These are phyloP conservation scores for Dendrobium chrysotoxum DNA, from an alignment of 106 monocot species.

Conservation along the genomic window DNA sequence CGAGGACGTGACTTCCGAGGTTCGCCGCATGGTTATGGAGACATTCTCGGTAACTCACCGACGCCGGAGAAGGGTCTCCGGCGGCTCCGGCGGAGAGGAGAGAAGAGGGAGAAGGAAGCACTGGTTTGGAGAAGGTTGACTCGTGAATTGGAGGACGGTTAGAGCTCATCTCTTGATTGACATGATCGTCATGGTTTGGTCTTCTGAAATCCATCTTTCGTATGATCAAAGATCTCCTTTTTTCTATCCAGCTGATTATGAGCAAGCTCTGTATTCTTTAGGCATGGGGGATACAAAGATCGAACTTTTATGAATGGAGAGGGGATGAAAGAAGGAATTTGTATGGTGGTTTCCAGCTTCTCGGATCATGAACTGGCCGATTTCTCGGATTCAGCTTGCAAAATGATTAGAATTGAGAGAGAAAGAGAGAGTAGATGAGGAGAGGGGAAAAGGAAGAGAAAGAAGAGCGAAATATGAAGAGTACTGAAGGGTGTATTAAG, in stretches of 20 bases:
- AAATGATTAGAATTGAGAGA: slow-evolving; percentile 6
- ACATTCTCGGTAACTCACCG: slow-evolving; percentile 34
- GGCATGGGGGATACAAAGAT: too few species aligned
- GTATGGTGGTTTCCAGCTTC: background rate
- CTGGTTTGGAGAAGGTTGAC: slow-evolving; percentile 26
- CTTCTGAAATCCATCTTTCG: slow-evolving; percentile 5
- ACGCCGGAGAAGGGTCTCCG: background rate
- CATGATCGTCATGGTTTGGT: slow-evolving; percentile 4
- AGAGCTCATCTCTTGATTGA: background rate
- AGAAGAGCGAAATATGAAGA: background rate
- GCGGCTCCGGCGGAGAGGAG: slow-evolving; percentile 13
- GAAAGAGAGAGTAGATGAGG: background rate
- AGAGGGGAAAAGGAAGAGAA: background rate
- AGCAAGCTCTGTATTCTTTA: too few species aligned
- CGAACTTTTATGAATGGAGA: background rate
- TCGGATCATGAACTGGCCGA: background rate
- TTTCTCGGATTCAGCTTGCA: background rate
- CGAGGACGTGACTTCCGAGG: slow-evolving; percentile 46
- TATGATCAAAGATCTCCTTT: too few species aligned
- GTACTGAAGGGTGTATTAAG: too few species aligned
- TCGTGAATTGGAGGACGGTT: slow-evolving; percentile 15
- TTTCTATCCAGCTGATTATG: too few species aligned
- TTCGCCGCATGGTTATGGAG: slow-evolving; percentile 49
- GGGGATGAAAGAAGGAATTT: too few species aligned
- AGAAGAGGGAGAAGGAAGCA: slow-evolving; percentile 29